A percentile compares a stretch with the other conserved stretches of the same genome.
Conservation (phyloP, 2,329 filamentous ascomycete species). For the Bipolaris bicolor region DNA sequence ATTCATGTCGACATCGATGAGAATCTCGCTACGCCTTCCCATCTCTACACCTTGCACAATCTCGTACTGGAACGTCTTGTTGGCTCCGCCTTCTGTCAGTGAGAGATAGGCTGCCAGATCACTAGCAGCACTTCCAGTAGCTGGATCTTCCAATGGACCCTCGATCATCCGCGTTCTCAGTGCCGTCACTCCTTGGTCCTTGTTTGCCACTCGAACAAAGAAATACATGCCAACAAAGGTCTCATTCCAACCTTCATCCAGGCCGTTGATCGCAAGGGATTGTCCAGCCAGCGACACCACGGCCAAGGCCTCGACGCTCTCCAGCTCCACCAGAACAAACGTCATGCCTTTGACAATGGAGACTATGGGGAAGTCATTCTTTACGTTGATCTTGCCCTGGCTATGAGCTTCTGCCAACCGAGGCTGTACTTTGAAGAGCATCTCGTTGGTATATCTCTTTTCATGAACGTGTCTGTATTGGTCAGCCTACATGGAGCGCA, state of each 20-base stretch:
- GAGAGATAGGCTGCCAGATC: slow-evolving; percentile 54
- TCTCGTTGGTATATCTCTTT: slow-evolving; percentile 29
- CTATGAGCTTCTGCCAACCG: slow-evolving; percentile 34
- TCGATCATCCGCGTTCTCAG: slow-evolving; percentile 68
- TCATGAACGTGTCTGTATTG: slow-evolving; percentile 34
- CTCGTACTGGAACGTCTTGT: slow-evolving; percentile 47
- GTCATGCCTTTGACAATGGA: slow-evolving; percentile 74
- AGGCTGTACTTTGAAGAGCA: slow-evolving; percentile 45
- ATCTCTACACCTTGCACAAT: slow-evolving; percentile 61
- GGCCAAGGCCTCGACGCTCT: slow-evolving; percentile 64
- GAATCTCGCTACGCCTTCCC: slow-evolving; percentile 58
- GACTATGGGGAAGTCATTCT: slow-evolving; percentile 45
- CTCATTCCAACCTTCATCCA: slow-evolving; percentile 59
- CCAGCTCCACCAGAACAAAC: slow-evolving; percentile 70
- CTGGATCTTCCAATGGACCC: slow-evolving; percentile 56
- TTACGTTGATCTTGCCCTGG: slow-evolving; percentile 18
- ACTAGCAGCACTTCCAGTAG: slow-evolving; percentile 59
- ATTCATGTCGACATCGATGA: slow-evolving; percentile 53
- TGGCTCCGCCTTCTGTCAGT: slow-evolving; percentile 47
- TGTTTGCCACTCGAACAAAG: slow-evolving; percentile 57
- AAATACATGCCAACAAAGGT: slow-evolving; percentile 65
- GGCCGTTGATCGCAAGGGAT: slow-evolving; percentile 40
- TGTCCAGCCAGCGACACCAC: slow-evolving; percentile 46
- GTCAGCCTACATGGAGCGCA: slow-evolving; percentile 13
- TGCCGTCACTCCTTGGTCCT: slow-evolving; percentile 30